These are phyloP conservation scores for Solanum bukasovii DNA, from an alignment of 257 asterid species.

Conservation along the genomic window DNA sequence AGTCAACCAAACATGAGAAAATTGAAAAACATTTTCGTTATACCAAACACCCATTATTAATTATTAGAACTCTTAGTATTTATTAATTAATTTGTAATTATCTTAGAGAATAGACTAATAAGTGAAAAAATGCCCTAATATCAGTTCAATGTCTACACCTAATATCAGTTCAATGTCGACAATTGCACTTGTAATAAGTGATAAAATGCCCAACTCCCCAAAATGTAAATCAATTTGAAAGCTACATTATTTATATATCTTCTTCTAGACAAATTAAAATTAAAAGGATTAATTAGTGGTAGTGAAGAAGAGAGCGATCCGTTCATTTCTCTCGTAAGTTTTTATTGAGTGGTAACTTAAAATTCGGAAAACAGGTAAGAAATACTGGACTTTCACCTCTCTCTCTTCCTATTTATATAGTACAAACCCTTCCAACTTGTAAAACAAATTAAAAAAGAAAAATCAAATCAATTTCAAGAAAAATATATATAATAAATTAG, in stretches of 20 bases:
- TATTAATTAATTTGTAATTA: neutral
- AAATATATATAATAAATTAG: neutral
- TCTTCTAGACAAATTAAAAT: neutral
- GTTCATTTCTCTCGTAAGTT: neutral
- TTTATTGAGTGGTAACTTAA: neutral
- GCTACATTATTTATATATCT: neutral
- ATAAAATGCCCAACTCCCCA: neutral
- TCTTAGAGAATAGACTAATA: too few species aligned
- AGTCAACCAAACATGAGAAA: neutral
- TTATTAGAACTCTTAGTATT: neutral
- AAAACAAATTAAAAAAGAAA: neutral
- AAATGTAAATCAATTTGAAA: neutral
- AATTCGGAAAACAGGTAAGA: neutral
- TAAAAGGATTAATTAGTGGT: neutral
- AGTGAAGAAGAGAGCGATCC: neutral
- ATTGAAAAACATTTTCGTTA: too few species aligned
- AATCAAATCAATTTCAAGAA: neutral
- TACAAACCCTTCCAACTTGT: neutral
- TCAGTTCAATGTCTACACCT: too few species aligned
- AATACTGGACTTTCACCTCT: neutral
- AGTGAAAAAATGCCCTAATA: too few species aligned
- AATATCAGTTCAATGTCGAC: too few species aligned
- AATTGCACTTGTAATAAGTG: neutral
- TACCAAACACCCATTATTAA: neutral
- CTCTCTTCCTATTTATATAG: constrained; percentile 4